A percentile compares a stretch with the other conserved stretches of the same genome.
phyloP scores from a whole-genome alignment of 2,329 filamentous ascomycete species.

The Alternaria novae-zelandiae region DNA sequence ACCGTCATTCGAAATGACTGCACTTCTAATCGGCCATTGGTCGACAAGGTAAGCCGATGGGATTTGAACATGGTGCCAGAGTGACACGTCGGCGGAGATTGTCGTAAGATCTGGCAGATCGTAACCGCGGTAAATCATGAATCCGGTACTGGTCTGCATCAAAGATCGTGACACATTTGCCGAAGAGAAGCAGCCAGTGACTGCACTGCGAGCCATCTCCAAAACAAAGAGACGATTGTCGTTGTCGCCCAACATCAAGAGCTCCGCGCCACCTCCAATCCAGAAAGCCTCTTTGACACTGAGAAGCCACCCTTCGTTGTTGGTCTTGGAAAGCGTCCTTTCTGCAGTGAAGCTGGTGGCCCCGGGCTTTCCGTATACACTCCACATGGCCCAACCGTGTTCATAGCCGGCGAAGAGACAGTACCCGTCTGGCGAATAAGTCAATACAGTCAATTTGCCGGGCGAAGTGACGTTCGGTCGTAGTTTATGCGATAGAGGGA shows the following conservation, averaged over 20 bases:
- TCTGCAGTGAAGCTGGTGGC: conserved; percentile 83
- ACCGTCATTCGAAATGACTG: conserved; percentile 88
- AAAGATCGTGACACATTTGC: conserved; percentile 90
- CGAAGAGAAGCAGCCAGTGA: conserved; percentile 88
- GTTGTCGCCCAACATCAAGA: conserved; percentile 73
- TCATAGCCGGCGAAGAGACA: conserved; percentile 94
- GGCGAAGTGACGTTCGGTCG: conserved; percentile 72
- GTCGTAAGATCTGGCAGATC: conserved; percentile 89
- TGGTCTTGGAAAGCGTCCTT: conserved; percentile 65
- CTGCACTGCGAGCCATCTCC: conserved; percentile 93
- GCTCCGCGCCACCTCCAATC: conserved; percentile 86
- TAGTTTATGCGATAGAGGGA: conserved; percentile 83
- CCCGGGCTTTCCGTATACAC: conserved; percentile 90
- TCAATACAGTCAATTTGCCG: conserved; percentile 75
- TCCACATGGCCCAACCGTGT: conserved; percentile 94
- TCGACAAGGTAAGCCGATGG: conserved; percentile 84
- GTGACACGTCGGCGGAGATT: conserved; percentile 86
- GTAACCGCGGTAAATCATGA: conserved; percentile 93
- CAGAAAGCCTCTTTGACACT: conserved; percentile 81
- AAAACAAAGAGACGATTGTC: conserved; percentile 84
- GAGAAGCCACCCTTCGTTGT: conserved; percentile 83
- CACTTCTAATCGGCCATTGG: conserved; percentile 90
- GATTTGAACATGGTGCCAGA: conserved; percentile 94
- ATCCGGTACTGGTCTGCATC: conserved; percentile 83
- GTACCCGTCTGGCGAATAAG: conserved; percentile 94